These are phyloP conservation scores for Neonectria faginata DNA, from an alignment of 2,329 filamentous ascomycete genomes.

Conservation along the genomic window DNA sequence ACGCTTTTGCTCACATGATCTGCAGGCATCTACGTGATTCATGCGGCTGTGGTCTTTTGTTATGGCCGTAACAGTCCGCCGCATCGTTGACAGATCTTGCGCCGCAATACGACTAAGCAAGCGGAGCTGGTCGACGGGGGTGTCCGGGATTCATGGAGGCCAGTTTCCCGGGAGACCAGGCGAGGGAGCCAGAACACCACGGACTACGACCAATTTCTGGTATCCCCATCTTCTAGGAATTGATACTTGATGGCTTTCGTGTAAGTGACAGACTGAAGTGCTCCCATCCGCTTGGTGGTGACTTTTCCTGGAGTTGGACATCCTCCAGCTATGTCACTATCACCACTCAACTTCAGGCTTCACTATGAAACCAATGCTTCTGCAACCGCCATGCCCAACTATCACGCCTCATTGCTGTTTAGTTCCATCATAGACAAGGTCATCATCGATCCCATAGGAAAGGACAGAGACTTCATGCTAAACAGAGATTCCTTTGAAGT, in stretches of 20 bases:
- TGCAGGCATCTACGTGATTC: constrained; percentile 7
- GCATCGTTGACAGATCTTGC: constrained; percentile 16
- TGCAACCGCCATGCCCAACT: not conserved
- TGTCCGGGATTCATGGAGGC: not conserved
- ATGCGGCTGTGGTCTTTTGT: constrained; percentile 9
- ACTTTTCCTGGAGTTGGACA: not conserved
- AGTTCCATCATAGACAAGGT: constrained; percentile 9
- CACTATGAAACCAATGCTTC: not conserved
- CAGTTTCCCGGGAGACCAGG: not conserved
- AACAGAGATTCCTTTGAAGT: constrained; percentile 20
- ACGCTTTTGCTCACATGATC: constrained; percentile 17
- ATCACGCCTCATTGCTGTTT: not conserved
- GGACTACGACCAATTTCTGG: no score
- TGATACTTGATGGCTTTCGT: not conserved
- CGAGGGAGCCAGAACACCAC: not conserved
- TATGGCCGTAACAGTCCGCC: constrained; percentile 22
- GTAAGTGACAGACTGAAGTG: no score
- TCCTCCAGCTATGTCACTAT: not conserved
- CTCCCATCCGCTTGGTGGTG: not conserved
- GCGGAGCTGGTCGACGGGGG: not conserved
- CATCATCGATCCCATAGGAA: constrained; percentile 10
- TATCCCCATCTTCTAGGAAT: not conserved
- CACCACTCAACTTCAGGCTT: not conserved
- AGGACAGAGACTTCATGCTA: constrained; percentile 5
- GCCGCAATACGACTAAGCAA: constrained; percentile 5